These are phyloP conservation scores for Penicillium antarcticum DNA, from an alignment of 495 filamentous ascomycete genomes.

Conservation along the genomic window DNA sequence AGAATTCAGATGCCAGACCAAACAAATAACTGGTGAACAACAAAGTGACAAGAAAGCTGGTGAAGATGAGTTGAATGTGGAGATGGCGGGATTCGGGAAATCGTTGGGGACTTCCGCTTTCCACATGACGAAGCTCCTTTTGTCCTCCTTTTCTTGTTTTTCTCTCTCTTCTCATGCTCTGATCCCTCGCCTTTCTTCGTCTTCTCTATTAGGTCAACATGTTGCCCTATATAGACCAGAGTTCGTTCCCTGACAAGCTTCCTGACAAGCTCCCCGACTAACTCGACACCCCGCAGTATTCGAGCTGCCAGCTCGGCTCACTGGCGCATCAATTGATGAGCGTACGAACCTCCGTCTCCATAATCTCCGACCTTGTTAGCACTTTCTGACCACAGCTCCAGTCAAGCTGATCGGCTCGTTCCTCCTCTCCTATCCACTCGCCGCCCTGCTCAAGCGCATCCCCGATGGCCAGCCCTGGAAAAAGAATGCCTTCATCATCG, in stretches of 20 bases:
- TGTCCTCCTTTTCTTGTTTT: constrained; percentile 2
- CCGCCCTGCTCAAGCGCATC: constrained; percentile 83
- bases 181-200: constrained; percentile 36
- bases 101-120: constrained; percentile 23
- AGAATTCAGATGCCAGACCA: too few species aligned
- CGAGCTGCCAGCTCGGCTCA: constrained; percentile 54
- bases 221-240: constrained; percentile 88
- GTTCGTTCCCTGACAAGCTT: constrained; percentile 25
- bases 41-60: background rate
- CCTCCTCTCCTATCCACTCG: constrained; percentile 88
- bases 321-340: constrained; percentile 85
- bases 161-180: constrained; percentile 4
- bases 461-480: constrained; percentile 79
- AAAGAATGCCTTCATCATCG: constrained; percentile 87
- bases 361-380: background rate
- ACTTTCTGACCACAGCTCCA: constrained; percentile 34
- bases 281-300: constrained; percentile 58
- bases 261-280: constrained; percentile 16
- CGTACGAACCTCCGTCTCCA: constrained; percentile 48
- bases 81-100: constrained; percentile 21
- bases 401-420: constrained; percentile 94
- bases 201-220: constrained; percentile 59
- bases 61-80: constrained; percentile 13
- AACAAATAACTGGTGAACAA: too few species aligned
- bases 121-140: constrained; percentile 27